phyloP scores from a whole-genome alignment of 2,329 filamentous ascomycete genomes.

The Diaporthe sp. region DNA sequence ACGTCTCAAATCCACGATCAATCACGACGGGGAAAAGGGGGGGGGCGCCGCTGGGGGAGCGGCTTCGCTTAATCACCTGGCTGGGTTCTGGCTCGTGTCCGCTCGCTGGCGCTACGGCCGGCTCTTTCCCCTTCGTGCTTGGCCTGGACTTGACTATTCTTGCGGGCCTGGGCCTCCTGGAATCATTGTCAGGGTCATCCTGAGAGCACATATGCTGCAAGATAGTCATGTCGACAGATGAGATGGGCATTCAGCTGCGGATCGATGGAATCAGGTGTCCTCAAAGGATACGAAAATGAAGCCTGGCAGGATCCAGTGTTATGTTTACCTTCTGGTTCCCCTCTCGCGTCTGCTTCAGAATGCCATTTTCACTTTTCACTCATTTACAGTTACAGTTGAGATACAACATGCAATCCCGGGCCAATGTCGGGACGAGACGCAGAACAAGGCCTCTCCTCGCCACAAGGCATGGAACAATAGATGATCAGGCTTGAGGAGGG shows the following conservation, averaged over 20 bases:
- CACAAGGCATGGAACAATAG: neutral
- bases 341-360: neutral
- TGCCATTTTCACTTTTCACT: neutral
- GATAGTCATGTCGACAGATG: neutral
- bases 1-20: slow-evolving; percentile 3
- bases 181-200: slow-evolving; percentile 7
- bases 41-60: neutral
- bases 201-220: slow-evolving; percentile 28
- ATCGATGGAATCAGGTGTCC: neutral
- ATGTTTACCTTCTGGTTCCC: neutral
- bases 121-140: slow-evolving; percentile 5
- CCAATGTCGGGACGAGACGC: neutral
- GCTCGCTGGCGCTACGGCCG: neutral
- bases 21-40: neutral
- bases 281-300: neutral
- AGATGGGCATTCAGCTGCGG: neutral
- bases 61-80: slow-evolving; percentile 10
- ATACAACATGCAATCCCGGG: neutral
- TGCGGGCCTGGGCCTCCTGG: slow-evolving; percentile 7
- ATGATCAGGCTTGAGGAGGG: neutral
- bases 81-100: neutral
- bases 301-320: neutral
- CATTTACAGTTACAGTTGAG: neutral
- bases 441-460: slow-evolving; percentile 3
- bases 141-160: slow-evolving; percentile 22